phyloP scores from a whole-genome alignment of 805 yeast genomes.

The Metschnikowia shivogae region DNA sequence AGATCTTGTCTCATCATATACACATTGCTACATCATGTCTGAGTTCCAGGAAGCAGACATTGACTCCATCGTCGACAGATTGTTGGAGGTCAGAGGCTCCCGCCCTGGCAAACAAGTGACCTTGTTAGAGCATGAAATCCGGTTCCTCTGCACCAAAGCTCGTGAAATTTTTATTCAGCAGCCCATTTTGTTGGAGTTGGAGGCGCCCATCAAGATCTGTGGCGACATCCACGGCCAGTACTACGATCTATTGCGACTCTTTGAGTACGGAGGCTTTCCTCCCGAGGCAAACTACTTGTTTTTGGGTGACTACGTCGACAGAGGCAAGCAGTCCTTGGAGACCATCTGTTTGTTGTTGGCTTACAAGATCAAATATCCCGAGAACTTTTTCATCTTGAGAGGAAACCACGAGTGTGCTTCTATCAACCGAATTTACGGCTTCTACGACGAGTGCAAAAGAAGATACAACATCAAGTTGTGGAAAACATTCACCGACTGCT shows the following conservation, averaged over 20 bases:
- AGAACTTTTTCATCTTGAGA: constrained; percentile 91
- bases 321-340: constrained; percentile 96
- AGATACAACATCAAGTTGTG: constrained; percentile 96
- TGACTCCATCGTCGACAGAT: constrained; percentile 94
- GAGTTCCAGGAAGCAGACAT: constrained; percentile 77
- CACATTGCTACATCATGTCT: constrained; percentile 21
- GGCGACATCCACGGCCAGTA: constrained; percentile 99
- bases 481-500: constrained; percentile 98
- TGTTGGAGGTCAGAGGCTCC: constrained; percentile 95
- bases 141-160: constrained; percentile 94
- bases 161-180: constrained; percentile 97
- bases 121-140: constrained; percentile 88
- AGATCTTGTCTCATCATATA: constrained; percentile 1
- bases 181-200: constrained; percentile 90
- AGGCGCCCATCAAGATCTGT: constrained; percentile 93
- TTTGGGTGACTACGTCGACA: constrained; percentile 95
- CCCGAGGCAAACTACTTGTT: constrained; percentile 97
- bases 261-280: constrained; percentile 98
- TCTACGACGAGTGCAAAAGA: constrained; percentile 97
- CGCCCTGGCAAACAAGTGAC: constrained; percentile 98
- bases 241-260: constrained; percentile 89
- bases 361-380: constrained; percentile 96
- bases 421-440: constrained; percentile 95
- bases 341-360: constrained; percentile 92
- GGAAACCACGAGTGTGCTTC: constrained; percentile 99